Conservation (phyloP, 805 yeast species). For the Ogataea saltuana region DNA sequence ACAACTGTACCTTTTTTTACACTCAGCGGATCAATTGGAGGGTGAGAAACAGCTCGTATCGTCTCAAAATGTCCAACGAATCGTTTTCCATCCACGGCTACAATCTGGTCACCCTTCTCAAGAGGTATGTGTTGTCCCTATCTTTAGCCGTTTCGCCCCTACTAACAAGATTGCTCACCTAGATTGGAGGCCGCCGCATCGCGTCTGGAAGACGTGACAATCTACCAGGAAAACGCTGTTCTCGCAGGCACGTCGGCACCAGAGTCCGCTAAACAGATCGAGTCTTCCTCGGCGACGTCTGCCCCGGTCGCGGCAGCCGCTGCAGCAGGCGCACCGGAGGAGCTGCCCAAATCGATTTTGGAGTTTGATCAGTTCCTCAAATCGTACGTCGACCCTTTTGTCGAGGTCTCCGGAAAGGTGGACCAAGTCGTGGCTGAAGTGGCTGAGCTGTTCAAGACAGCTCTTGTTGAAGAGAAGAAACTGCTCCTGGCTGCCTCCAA, state of each 20-base stretch:
- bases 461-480: conserved; percentile 58
- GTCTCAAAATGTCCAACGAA: conserved; percentile 31
- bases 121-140: conserved; percentile 44
- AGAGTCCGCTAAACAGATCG: background rate
- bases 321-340: conserved; percentile 26
- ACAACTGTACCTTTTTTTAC: background rate
- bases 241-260: conserved; percentile 2
- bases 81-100: conserved; percentile 74
- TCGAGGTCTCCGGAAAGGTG: conserved; percentile 49
- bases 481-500: conserved; percentile 60
- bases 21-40: background rate
- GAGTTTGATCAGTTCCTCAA: conserved; percentile 58
- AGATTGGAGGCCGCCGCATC: conserved; percentile 92
- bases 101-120: conserved; percentile 77
- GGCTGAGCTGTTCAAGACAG: conserved; percentile 48
- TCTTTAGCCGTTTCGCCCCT: background rate
- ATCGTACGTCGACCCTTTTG: conserved; percentile 60
- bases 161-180: conserved; percentile 18
- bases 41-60: no score
- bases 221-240: conserved; percentile 60
- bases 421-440: conserved; percentile 60
- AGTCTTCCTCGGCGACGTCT: conserved; percentile 11
- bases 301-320: conserved; percentile 18
- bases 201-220: conserved; percentile 84
- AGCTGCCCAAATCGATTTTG: conserved; percentile 44